Percentiles rank a stretch among this genome's conserved stretches.
Evolutionary conservation across 345 rosid genomes (phyloP).

Genomic region (Rhizophora mangle): DNA sequence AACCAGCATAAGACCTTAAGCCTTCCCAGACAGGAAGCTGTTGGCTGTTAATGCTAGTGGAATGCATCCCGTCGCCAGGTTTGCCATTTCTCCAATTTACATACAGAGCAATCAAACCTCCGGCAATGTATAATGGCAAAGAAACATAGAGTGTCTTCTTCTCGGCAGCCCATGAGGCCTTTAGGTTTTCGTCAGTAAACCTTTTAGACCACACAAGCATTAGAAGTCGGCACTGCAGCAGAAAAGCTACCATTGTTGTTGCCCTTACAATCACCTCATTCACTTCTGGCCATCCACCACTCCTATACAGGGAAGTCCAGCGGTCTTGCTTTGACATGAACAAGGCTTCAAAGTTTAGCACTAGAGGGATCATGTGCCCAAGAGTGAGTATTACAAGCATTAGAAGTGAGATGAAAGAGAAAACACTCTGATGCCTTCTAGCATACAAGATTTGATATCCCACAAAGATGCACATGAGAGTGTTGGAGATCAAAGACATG

Average conservation of each 20-base stretch:
- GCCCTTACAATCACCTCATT: slow-evolving; percentile 27
- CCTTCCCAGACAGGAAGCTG: slow-evolving; percentile 15
- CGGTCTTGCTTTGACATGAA: slow-evolving; percentile 3
- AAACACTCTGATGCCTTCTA: slow-evolving; percentile 15
- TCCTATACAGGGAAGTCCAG: neutral
- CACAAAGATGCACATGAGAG: slow-evolving; percentile 19
- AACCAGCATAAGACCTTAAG: slow-evolving; percentile 24
- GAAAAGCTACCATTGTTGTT: slow-evolving; percentile 20
- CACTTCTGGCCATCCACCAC: slow-evolving; percentile 16
- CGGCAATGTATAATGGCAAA: slow-evolving; percentile 16
- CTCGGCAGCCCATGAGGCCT: slow-evolving; percentile 25
- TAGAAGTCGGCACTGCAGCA: slow-evolving; percentile 27
- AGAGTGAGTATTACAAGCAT: slow-evolving; percentile 23
- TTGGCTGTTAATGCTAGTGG: neutral
- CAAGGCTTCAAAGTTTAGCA: slow-evolving; percentile 30
- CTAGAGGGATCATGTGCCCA: slow-evolving; percentile 22
- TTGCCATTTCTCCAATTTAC: slow-evolving; percentile 14
- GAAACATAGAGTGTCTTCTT: slow-evolving; percentile 19
- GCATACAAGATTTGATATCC: slow-evolving; percentile 21
- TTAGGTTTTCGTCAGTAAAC: slow-evolving; percentile 6
- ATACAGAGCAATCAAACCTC: slow-evolving; percentile 16
- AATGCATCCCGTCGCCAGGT: neutral
- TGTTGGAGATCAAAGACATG: slow-evolving; percentile 18
- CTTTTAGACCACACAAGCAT: slow-evolving; percentile 18
- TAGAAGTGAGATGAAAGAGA: slow-evolving; percentile 20